Conservation (phyloP, 2,329 filamentous ascomycete genomes). For the Alternaria brassicicola region DNA sequence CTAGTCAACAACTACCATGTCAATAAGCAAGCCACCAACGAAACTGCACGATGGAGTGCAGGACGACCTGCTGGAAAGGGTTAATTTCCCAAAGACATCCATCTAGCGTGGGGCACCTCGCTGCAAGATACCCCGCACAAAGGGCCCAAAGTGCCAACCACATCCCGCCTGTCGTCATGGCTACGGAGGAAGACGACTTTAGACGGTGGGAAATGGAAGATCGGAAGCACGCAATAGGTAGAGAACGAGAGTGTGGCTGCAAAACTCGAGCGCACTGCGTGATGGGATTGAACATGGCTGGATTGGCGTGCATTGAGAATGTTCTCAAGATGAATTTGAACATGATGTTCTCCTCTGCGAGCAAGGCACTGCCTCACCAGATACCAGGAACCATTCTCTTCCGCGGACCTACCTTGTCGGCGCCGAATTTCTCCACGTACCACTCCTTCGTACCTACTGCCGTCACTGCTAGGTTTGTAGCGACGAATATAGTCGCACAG, state of each 20-base stretch:
- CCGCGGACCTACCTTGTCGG: conserved; percentile 35
- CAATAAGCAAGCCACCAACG: conserved; percentile 1
- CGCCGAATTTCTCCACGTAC: conserved; percentile 43
- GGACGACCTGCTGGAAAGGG: background rate
- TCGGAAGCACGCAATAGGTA: background rate
- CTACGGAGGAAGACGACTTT: background rate
- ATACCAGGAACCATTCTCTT: conserved; percentile 42
- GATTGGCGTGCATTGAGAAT: background rate
- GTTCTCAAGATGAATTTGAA: background rate
- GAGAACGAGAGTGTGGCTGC: background rate
- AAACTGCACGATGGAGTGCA: background rate
- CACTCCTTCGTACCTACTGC: conserved; percentile 75
- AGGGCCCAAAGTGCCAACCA: background rate
- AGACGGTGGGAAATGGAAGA: background rate
- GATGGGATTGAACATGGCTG: background rate
- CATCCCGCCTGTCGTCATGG: background rate
- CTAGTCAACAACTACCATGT: background rate
- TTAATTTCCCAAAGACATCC: background rate
- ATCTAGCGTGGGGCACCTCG: conserved; percentile 1
- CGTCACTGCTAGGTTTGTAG: conserved; percentile 79
- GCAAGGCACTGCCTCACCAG: conserved; percentile 30
- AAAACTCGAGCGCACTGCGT: background rate
- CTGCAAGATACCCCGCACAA: conserved; percentile 6
- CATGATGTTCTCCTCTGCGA: background rate
- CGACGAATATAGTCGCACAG: conserved; percentile 73